phyloP scores from a whole-genome alignment of 2,329 filamentous ascomycete genomes.

The Scortechinia acanthostroma region DNA sequence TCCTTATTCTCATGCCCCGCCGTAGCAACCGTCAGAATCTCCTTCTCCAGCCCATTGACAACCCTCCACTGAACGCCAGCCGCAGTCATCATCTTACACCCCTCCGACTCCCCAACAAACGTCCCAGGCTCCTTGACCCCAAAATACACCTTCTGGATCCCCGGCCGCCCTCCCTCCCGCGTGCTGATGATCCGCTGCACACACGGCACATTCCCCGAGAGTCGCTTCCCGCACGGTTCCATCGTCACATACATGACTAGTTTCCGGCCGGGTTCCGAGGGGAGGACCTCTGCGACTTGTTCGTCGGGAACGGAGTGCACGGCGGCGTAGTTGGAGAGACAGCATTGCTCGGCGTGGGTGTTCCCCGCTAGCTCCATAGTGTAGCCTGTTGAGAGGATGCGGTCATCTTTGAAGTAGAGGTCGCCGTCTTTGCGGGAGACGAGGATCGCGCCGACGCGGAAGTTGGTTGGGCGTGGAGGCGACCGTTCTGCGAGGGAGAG shows the following conservation, averaged over 20 bases:
- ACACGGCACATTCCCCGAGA: conserved; percentile 32
- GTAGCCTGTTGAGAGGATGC: conserved; percentile 49
- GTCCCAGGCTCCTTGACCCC: conserved; percentile 2
- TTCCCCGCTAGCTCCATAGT: conserved; percentile 57
- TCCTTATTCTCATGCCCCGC: background rate
- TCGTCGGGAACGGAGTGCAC: conserved; percentile 22
- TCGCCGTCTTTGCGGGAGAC: background rate
- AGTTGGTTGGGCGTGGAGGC: background rate
- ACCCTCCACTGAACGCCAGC: background rate
- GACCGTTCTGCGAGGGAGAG: background rate
- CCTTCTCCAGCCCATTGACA: background rate
- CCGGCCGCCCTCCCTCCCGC: background rate
- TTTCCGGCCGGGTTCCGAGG: conserved; percentile 23
- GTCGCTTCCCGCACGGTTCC: conserved; percentile 37
- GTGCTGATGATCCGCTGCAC: background rate
- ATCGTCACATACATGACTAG: conserved; percentile 57
- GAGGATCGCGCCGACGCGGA: conserved; percentile 3
- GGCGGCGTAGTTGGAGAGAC: conserved; percentile 40
- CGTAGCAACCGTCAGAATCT: background rate
- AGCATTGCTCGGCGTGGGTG: conserved; percentile 61
- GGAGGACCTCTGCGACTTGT: conserved; percentile 19
- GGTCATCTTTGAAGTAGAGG: conserved; percentile 13
- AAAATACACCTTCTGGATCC: conserved; percentile 2
- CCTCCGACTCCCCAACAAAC: conserved; percentile 2
- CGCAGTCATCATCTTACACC: conserved; percentile 1